These are phyloP conservation scores for Backusella tarrabulga DNA, from an alignment of 192 early-diverging fungal genomes.

Conservation along the genomic window DNA sequence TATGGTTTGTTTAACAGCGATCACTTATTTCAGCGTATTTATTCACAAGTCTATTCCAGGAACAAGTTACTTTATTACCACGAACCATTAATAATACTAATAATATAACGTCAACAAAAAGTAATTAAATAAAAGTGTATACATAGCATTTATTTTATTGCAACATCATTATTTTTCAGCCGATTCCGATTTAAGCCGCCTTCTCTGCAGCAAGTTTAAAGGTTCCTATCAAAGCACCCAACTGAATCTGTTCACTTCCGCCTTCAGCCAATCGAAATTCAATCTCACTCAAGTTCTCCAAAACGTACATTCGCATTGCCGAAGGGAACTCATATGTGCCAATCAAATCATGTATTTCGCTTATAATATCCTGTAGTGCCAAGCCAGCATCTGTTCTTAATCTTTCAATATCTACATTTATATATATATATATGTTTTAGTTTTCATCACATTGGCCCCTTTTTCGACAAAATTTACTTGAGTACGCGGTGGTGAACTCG, in stretches of 20 bases:
- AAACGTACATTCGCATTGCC: conserved; percentile 61
- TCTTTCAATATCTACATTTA: conserved; percentile 59
- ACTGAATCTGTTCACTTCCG: conserved; percentile 84
- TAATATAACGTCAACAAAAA: neutral
- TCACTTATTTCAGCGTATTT: too few species aligned
- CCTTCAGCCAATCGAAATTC: conserved; percentile 90
- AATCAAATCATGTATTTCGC: conserved; percentile 69
- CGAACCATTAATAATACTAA: neutral
- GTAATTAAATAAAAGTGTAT: neutral
- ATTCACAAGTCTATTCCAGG: too few species aligned
- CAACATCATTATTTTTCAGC: neutral
- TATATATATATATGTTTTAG: neutral
- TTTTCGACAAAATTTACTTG: conserved; percentile 41
- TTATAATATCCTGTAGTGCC: conserved; percentile 89
- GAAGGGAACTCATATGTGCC: conserved; percentile 73
- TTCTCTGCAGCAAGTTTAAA: conserved; percentile 65
- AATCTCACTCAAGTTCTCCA: conserved; percentile 85
- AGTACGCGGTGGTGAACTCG: conserved; percentile 78
- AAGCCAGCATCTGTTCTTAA: conserved; percentile 84
- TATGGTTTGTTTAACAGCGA: too few species aligned
- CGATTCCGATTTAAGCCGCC: neutral
- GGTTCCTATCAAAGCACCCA: conserved; percentile 81
- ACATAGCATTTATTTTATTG: neutral
- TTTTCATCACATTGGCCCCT: neutral
- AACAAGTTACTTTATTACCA: too few species aligned